These are phyloP conservation scores for Orbilia javanica DNA, from an alignment of 2,329 filamentous ascomycete species.

Conservation along the genomic window DNA sequence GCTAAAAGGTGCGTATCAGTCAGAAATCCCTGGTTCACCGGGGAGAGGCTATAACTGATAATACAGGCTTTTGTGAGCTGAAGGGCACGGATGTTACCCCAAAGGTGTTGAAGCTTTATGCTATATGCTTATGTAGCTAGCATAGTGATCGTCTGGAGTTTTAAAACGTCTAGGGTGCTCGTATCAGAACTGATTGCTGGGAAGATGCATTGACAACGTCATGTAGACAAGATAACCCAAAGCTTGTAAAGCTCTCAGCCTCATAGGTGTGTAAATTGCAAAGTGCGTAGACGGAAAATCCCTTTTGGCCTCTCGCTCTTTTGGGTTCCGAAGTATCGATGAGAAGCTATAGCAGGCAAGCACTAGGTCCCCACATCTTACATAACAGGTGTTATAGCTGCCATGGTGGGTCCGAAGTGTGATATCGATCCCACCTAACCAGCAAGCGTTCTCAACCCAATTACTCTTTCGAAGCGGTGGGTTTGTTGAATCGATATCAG, in stretches of 20 bases:
- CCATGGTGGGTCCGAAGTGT: slow-evolving; percentile 37
- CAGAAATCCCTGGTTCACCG: slow-evolving; percentile 20
- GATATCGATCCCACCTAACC: slow-evolving; percentile 30
- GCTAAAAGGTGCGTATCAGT: slow-evolving; percentile 45
- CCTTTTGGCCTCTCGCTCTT: slow-evolving; percentile 12
- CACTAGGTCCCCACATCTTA: slow-evolving; percentile 41
- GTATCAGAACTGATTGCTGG: slow-evolving; percentile 40
- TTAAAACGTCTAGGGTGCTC: slow-evolving; percentile 27
- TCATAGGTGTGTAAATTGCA: slow-evolving; percentile 18
- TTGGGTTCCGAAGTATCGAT: slow-evolving; percentile 55
- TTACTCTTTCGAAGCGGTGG: slow-evolving; percentile 36
- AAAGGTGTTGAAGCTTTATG: slow-evolving; percentile 26
- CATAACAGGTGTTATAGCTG: slow-evolving; percentile 26
- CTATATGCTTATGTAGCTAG: neutral
- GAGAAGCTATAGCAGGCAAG: slow-evolving; percentile 17
- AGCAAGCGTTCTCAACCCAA: slow-evolving; percentile 31
- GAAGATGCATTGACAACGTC: slow-evolving; percentile 36
- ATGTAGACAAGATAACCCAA: slow-evolving; percentile 31
- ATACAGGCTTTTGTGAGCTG: slow-evolving; percentile 5
- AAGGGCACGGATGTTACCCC: slow-evolving; percentile 2
- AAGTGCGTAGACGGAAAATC: slow-evolving; percentile 5
- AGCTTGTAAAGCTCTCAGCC: slow-evolving; percentile 16
- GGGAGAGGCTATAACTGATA: slow-evolving; percentile 22
- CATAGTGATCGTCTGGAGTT: slow-evolving; percentile 6
- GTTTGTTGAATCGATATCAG: slow-evolving; percentile 34